These are phyloP conservation scores for Trichothecium roseum DNA, from an alignment of 2,329 filamentous ascomycete genomes.

Conservation along the genomic window DNA sequence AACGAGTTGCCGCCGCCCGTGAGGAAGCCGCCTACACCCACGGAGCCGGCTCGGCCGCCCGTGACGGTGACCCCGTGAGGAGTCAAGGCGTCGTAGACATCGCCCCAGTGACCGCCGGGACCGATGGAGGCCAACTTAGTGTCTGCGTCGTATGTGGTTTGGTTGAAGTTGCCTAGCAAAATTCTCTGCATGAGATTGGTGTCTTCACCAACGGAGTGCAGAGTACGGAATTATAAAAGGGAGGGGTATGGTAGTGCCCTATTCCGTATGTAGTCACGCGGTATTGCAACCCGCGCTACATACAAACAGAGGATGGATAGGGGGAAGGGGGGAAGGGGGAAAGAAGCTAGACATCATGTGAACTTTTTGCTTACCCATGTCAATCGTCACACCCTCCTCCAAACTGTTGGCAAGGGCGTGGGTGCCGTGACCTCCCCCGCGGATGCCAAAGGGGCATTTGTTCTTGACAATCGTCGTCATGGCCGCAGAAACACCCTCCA, in stretches of 20 bases:
- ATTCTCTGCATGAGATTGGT: neutral
- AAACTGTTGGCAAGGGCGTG: constrained; percentile 23
- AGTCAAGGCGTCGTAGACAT: constrained; percentile 24
- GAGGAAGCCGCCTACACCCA: constrained; percentile 23
- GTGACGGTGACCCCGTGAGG: constrained; percentile 19
- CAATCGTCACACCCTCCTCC: constrained; percentile 24
- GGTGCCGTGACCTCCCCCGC: constrained; percentile 24
- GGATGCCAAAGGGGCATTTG: constrained; percentile 25
- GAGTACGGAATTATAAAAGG: too few relatives aligned
- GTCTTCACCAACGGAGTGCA: too few relatives aligned
- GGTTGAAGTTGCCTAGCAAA: constrained; percentile 16
- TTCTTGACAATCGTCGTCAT: constrained; percentile 12
- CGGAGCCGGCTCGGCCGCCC: constrained; percentile 23
- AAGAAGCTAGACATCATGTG: too few relatives aligned
- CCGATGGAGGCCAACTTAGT: constrained; percentile 19
- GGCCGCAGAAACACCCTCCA: constrained; percentile 21
- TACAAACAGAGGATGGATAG: too few relatives aligned
- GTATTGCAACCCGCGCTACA: too few relatives aligned
- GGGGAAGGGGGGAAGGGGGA: too few relatives aligned
- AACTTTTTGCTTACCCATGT: constrained; percentile 15
- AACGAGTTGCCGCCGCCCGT: constrained; percentile 26
- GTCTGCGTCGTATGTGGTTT: constrained; percentile 15
- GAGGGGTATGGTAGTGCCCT: too few relatives aligned
- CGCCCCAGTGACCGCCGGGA: constrained; percentile 24
- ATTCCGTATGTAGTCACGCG: too few relatives aligned